These are phyloP conservation scores for Echeveria elegans DNA, from an alignment of 164 flowering plant genomes.

Conservation along the genomic window DNA sequence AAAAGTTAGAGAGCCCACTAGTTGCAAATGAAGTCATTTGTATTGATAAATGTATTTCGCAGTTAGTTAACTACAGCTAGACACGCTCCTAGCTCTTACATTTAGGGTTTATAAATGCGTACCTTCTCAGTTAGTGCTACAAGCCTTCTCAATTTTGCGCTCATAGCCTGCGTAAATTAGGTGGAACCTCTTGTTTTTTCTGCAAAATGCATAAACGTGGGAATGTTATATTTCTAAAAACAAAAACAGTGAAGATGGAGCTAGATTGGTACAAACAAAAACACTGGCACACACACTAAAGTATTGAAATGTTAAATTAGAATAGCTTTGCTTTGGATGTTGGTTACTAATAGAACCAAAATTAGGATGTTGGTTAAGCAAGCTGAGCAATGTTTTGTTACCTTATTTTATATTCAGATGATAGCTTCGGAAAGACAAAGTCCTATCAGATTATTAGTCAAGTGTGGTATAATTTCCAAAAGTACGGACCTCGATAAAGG, in stretches of 20 bases:
- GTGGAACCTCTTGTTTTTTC: conserved; percentile 70
- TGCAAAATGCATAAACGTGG: conserved; percentile 23
- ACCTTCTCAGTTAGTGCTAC: conserved; percentile 65
- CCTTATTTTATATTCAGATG: too few relatives aligned
- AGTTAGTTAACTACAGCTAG: neutral
- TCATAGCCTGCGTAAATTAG: conserved; percentile 60
- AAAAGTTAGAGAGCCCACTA: too few relatives aligned
- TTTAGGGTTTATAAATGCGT: conserved; percentile 39
- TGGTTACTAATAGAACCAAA: too few relatives aligned
- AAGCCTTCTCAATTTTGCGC: conserved; percentile 68
- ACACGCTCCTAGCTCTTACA: neutral
- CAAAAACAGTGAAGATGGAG: too few relatives aligned
- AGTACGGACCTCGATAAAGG: conserved; percentile 5
- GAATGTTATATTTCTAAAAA: neutral
- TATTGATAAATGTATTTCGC: neutral
- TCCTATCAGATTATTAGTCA: neutral
- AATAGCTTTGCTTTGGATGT: too few relatives aligned
- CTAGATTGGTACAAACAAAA: neutral
- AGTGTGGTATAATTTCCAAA: neutral
- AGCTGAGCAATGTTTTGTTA: too few relatives aligned
- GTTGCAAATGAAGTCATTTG: too few relatives aligned
- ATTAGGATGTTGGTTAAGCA: too few relatives aligned
- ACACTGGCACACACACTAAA: too few relatives aligned
- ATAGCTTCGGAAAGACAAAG: neutral
- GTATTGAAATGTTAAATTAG: too few relatives aligned